A percentile compares a stretch with the other conserved stretches of the same genome.
phyloP scores from a whole-genome alignment of 2,329 filamentous ascomycete genomes.

The Colletotrichum falcatum region DNA sequence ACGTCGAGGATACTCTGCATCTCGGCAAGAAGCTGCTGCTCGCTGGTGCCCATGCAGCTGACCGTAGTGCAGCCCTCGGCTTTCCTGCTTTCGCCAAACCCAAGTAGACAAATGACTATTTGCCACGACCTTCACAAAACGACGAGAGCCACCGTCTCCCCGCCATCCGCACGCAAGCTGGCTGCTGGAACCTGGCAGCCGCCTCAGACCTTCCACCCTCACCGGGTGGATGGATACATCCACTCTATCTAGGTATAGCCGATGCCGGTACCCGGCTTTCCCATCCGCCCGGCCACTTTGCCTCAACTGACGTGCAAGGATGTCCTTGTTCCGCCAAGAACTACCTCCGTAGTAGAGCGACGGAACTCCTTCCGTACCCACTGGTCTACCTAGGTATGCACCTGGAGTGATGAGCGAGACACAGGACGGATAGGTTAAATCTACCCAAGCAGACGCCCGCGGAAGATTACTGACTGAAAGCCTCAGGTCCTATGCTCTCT shows the following conservation, averaged over 20 bases:
- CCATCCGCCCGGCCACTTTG: slow-evolving; percentile 25
- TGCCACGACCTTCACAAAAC: slow-evolving; percentile 14
- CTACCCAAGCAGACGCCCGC: slow-evolving; percentile 18
- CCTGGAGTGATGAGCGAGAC: too few species aligned
- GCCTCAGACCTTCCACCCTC: slow-evolving; percentile 16
- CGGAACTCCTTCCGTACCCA: slow-evolving; percentile 30
- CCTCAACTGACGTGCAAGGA: slow-evolving; percentile 38
- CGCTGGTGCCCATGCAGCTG: neutral
- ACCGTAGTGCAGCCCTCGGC: neutral
- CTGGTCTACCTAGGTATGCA: slow-evolving; percentile 31
- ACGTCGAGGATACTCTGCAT: slow-evolving; percentile 27
- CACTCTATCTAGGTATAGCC: slow-evolving; percentile 34
- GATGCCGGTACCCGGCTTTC: slow-evolving; percentile 31
- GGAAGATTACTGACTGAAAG: slow-evolving; percentile 6
- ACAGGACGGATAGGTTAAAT: slow-evolving; percentile 29
- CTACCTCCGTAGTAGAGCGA: slow-evolving; percentile 19
- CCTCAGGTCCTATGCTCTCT: slow-evolving; percentile 4
- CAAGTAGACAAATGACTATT: slow-evolving; percentile 14
- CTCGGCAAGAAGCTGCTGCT: slow-evolving; percentile 17
- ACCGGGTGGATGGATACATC: slow-evolving; percentile 37
- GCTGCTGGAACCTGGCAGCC: neutral
- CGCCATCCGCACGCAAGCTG: neutral
- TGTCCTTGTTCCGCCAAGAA: slow-evolving; percentile 26
- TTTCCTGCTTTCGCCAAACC: neutral
- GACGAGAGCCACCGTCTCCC: neutral